A percentile compares a stretch with the other conserved stretches of the same genome.
Evolutionary conservation across 306 rosid species (phyloP).

Genomic region (Gillenia trifoliata): DNA sequence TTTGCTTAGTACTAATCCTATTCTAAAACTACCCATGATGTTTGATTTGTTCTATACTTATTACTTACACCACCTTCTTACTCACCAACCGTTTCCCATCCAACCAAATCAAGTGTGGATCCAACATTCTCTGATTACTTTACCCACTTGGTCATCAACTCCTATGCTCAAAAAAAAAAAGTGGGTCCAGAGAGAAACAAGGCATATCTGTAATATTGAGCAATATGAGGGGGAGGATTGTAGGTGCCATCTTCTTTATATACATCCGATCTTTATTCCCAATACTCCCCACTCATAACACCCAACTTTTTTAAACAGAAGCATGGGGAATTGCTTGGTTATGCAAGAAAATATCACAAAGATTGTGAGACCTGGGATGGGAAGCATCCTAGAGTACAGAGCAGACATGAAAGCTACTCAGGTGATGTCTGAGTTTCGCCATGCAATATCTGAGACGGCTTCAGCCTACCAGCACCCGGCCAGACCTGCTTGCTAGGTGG

Average conservation of each 20-base stretch:
- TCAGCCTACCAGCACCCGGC: slow-evolving; percentile 35
- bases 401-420: slow-evolving; percentile 50
- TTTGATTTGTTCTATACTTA: background rate
- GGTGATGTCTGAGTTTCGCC: slow-evolving; percentile 54
- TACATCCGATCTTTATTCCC: slow-evolving; percentile 9
- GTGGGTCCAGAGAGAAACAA: slow-evolving; percentile 18
- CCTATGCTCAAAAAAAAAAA: background rate
- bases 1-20: background rate
- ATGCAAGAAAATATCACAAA: slow-evolving; percentile 42
- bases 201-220: slow-evolving; percentile 42
- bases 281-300: slow-evolving; percentile 16
- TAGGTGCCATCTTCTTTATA: slow-evolving; percentile 34
- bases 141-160: slow-evolving; percentile 8
- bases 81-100: slow-evolving; percentile 6
- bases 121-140: background rate
- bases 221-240: slow-evolving; percentile 27
- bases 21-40: background rate
- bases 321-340: slow-evolving; percentile 84
- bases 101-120: slow-evolving; percentile 3
- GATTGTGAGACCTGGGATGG: slow-evolving; percentile 74
- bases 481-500: slow-evolving; percentile 47
- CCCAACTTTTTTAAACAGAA: background rate
- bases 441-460: slow-evolving; percentile 55
- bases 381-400: slow-evolving; percentile 66
- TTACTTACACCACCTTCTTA: background rate